Percentiles rank a stretch among this genome's conserved stretches.
phyloP scores from a whole-genome alignment of 768 basidiomycete species.

The Tulasnella sp. region DNA sequence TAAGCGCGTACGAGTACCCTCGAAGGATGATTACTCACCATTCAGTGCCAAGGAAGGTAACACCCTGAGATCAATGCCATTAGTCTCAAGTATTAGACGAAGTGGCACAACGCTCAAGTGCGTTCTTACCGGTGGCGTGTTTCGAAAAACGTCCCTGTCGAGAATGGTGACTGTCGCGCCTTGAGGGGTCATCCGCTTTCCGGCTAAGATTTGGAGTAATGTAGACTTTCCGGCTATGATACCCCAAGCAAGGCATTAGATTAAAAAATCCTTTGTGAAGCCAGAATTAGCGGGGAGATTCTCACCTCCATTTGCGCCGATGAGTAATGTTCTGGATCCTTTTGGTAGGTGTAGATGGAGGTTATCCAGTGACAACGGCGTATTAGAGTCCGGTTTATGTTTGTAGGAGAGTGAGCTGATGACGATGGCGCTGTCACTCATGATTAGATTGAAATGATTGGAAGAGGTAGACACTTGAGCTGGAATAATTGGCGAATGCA shows the following conservation, averaged over 20 bases:
- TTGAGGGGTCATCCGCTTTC: slow-evolving; percentile 59
- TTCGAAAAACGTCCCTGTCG: slow-evolving; percentile 79
- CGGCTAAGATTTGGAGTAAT: slow-evolving; percentile 84
- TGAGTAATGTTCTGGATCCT: slow-evolving; percentile 74
- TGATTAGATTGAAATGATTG: background rate
- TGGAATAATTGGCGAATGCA: background rate
- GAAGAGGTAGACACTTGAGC: background rate
- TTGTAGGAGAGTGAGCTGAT: slow-evolving; percentile 41
- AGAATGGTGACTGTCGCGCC: slow-evolving; percentile 58
- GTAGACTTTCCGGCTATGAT: slow-evolving; percentile 97
- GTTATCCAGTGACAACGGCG: slow-evolving; percentile 46
- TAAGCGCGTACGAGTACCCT: too few species aligned
- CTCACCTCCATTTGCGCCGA: slow-evolving; percentile 92
- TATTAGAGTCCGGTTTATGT: slow-evolving; percentile 32
- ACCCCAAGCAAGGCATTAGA: background rate
- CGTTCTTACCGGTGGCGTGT: slow-evolving; percentile 45
- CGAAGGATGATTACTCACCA: slow-evolving; percentile 54
- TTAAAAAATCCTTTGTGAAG: background rate
- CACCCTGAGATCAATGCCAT: slow-evolving; percentile 35
- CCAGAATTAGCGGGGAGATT: background rate
- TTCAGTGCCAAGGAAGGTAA: slow-evolving; percentile 88
- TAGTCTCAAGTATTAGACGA: too few species aligned
- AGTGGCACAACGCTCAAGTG: background rate
- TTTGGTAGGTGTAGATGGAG: slow-evolving; percentile 55
- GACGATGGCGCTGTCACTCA: slow-evolving; percentile 8